Evolutionary conservation across 2,329 filamentous ascomycete genomes (phyloP), one percentile per base, ranked within the genome.

Genomic region (Thelonectria rubi): DNA sequence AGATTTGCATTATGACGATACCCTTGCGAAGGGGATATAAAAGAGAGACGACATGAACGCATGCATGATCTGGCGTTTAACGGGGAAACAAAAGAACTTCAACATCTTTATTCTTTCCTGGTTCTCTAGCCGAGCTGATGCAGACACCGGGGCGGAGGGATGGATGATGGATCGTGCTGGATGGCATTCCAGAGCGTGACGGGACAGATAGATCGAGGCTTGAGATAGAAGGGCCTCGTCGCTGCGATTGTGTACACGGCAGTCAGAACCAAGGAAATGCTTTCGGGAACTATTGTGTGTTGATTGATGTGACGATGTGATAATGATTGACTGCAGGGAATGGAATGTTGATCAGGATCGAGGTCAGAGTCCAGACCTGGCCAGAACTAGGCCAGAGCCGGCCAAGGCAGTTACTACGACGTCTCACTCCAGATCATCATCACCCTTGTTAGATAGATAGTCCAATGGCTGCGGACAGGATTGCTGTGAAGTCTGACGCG

Each of bases 71-170:
- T 67, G 77, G 77, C 76, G 76, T 79, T 79, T 75, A 74, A 74
- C 65, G 75, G 76, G 77, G 74, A 79, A 78, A 75, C 72, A 76
- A 78, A 80, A 80, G 78, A 79, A 79, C 65, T 81, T 81, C 79
- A 81, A 81, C 79, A 80, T 80, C 77, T 80, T 80, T 46, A 34
- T 80, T 74, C 69, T 74, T 76, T 76, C 76, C 76, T 75, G 68
- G 74, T 77, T 78, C 74, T 77, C 76, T 76, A 76, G 77, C 77
- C 75, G 71, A 78, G 71, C 75, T 75, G 62, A 67, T 76, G 75
- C 75, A 76, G 73, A 73, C 73, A 67, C 67, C 64, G 68, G 68
- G 70, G 65, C 66, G 67, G 68, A 64, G 64, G 61, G 69, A 63
- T 45, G 56, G 39, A 58, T 56, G 54, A 51, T 39, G 55, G 57